Percentiles rank a stretch among this genome's conserved stretches.
Conservation (phyloP, 106 monocot genomes). For the Ottelia alismoides region DNA sequence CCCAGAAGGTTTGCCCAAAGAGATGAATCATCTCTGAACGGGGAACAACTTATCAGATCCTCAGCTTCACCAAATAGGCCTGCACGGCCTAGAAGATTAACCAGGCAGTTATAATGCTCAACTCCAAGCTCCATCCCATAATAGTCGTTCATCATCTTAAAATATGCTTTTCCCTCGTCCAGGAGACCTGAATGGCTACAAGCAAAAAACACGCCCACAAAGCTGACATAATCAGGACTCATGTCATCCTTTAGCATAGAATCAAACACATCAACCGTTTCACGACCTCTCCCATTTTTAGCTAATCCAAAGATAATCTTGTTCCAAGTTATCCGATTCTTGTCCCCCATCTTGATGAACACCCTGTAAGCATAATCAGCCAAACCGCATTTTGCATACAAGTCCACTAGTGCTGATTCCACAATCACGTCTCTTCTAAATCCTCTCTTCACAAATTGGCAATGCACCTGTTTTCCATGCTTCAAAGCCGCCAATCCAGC, state of each 20-base stretch:
- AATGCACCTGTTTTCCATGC: slow-evolving; percentile 64
- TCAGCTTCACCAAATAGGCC: slow-evolving; percentile 85
- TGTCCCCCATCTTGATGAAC: slow-evolving; percentile 22
- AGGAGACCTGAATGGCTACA: slow-evolving; percentile 75
- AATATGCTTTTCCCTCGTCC: slow-evolving; percentile 41
- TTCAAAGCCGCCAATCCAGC: slow-evolving; percentile 40
- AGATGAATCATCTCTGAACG: slow-evolving; percentile 38
- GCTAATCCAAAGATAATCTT: slow-evolving; percentile 76
- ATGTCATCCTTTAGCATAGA: slow-evolving; percentile 43
- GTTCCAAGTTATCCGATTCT: slow-evolving; percentile 80
- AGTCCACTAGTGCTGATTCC: slow-evolving; percentile 75
- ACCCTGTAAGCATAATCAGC: slow-evolving; percentile 42
- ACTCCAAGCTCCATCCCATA: slow-evolving; percentile 40
- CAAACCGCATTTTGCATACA: slow-evolving; percentile 77
- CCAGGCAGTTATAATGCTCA: slow-evolving; percentile 91
- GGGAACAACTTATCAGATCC: slow-evolving; percentile 36
- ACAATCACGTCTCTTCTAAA: slow-evolving; percentile 41
- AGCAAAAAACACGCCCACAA: slow-evolving; percentile 72
- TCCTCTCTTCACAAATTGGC: slow-evolving; percentile 40
- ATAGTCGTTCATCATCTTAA: slow-evolving; percentile 49
- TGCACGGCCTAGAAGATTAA: slow-evolving; percentile 66
- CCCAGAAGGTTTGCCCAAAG: slow-evolving; percentile 79
- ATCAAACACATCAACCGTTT: slow-evolving; percentile 48
- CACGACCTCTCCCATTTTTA: slow-evolving; percentile 43
- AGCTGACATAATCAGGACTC: slow-evolving; percentile 69